Evolutionary conservation across 208 protist species (phyloP).

Genomic region (Crithidia bombi): DNA sequence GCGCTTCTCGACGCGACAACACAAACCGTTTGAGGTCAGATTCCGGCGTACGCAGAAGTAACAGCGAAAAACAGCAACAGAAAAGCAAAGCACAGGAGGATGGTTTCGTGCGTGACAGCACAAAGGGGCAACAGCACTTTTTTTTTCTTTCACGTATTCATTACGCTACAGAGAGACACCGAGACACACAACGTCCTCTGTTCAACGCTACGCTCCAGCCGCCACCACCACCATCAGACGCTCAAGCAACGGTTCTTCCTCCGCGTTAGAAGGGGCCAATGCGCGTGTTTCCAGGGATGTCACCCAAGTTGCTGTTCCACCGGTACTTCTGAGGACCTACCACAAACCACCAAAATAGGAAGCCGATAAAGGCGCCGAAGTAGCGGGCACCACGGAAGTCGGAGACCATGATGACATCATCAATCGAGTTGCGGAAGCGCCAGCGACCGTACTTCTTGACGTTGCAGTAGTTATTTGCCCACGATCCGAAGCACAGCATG

Average conservation of each 20-base stretch:
- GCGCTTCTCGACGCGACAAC: too few species aligned
- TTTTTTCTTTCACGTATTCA: background rate
- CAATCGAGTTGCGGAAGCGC: slow-evolving; percentile 87
- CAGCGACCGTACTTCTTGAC: slow-evolving; percentile 85
- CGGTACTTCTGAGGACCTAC: slow-evolving; percentile 87
- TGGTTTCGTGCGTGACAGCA: background rate
- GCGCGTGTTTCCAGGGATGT: slow-evolving; percentile 81
- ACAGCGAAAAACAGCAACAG: background rate
- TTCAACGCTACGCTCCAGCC: too few species aligned
- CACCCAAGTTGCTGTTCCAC: slow-evolving; percentile 73
- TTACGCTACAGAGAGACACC: background rate
- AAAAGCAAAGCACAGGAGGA: background rate
- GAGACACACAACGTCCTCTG: too few species aligned
- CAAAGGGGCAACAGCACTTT: background rate
- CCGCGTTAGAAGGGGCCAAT: slow-evolving; percentile 72
- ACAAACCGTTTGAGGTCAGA: background rate
- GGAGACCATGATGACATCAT: slow-evolving; percentile 86
- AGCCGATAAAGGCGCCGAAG: slow-evolving; percentile 70
- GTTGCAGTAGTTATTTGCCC: slow-evolving; percentile 89
- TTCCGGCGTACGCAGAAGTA: background rate
- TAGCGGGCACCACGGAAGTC: slow-evolving; percentile 83
- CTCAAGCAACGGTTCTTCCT: too few species aligned
- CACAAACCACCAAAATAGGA: slow-evolving; percentile 89
- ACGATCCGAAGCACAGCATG: slow-evolving; percentile 82
- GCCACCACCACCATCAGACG: too few species aligned